These are phyloP conservation scores for Murraya koenigii DNA, from an alignment of 345 rosid species.

Conservation along the genomic window DNA sequence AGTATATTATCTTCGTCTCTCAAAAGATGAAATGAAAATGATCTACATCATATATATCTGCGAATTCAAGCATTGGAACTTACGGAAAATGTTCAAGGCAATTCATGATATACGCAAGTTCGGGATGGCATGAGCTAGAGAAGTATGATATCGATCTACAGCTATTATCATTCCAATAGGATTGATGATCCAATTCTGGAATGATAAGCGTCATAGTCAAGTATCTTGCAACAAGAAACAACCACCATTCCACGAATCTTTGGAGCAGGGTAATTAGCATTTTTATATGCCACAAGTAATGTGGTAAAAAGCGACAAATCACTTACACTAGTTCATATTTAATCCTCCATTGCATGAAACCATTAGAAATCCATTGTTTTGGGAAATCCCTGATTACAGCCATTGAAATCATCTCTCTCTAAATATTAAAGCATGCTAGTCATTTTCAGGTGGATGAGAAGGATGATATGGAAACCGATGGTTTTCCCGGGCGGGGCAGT, in stretches of 20 bases:
- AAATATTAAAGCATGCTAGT: neutral
- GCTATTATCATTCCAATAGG: slow-evolving; percentile 36
- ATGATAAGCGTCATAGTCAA: slow-evolving; percentile 30
- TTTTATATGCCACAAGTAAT: neutral
- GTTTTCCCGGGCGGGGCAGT: neutral
- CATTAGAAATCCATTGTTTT: neutral
- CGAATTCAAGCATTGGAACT: slow-evolving; percentile 14
- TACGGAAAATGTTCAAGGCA: too few relatives aligned
- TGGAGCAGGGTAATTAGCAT: too few relatives aligned
- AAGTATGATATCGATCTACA: neutral
- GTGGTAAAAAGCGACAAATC: neutral
- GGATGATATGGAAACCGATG: neutral
- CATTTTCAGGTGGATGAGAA: neutral
- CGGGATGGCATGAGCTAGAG: neutral
- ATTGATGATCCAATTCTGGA: slow-evolving; percentile 32
- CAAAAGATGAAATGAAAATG: slow-evolving; percentile 43
- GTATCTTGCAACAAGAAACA: slow-evolving; percentile 33
- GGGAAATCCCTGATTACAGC: neutral
- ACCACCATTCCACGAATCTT: slow-evolving; percentile 41
- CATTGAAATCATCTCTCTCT: neutral
- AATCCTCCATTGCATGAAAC: neutral
- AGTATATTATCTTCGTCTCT: slow-evolving; percentile 45
- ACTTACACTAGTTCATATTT: neutral
- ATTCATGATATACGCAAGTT: neutral
- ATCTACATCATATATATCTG: slow-evolving; percentile 50